These are phyloP conservation scores for Pugionium dolabratum DNA, from an alignment of 345 rosid genomes.

Conservation along the genomic window DNA sequence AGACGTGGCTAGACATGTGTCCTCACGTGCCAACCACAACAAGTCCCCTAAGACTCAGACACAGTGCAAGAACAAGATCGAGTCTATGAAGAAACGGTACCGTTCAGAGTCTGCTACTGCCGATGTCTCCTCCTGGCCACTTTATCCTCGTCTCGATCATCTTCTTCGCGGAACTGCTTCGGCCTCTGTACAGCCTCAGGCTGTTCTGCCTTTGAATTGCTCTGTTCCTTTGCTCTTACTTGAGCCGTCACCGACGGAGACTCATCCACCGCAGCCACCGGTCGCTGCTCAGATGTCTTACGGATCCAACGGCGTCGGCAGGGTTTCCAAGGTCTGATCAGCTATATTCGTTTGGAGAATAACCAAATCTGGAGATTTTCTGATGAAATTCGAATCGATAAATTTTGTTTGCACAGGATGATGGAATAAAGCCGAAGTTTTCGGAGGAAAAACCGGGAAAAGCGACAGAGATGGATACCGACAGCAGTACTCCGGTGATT, in stretches of 20 bases:
- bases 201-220: conserved; percentile 27
- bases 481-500: conserved; percentile 82
- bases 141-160: conserved; percentile 77
- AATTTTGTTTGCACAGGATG: conserved; percentile 49
- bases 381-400: background rate
- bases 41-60: conserved; percentile 89
- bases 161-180: conserved; percentile 65
- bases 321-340: conserved; percentile 49
- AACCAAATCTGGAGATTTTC: background rate
- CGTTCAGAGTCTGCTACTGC: conserved; percentile 78
- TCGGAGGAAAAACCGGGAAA: conserved; percentile 58
- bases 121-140: conserved; percentile 87
- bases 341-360: background rate
- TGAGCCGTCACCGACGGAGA: conserved; percentile 41
- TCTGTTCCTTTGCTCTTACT: conserved; percentile 51
- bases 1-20: conserved; percentile 77
- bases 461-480: conserved; percentile 57
- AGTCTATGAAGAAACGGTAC: conserved; percentile 97
- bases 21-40: conserved; percentile 59
- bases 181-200: conserved; percentile 23
- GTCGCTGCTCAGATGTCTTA: conserved; percentile 54
- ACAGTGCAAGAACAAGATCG: conserved; percentile 98
- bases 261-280: conserved; percentile 41
- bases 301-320: conserved; percentile 73
- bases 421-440: conserved; percentile 47